Conservation (phyloP, 805 yeast genomes). For the Metschnikowia peoriensis region DNA sequence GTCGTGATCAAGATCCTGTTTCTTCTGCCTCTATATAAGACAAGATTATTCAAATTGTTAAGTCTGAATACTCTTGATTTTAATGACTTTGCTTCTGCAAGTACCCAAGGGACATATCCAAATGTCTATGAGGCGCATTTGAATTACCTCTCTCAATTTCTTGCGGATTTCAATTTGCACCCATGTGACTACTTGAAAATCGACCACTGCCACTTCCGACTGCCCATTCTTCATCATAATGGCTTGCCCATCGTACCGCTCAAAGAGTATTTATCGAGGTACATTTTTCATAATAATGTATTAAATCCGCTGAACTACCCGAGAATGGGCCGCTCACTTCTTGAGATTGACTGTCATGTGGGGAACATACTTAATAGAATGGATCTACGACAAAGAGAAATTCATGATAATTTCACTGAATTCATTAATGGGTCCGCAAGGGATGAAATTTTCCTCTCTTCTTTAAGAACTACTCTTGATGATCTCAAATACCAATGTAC, state of each 20-base stretch:
- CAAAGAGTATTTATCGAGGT: conserved; percentile 18
- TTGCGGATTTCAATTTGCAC: conserved; percentile 77
- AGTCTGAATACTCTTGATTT: conserved; percentile 24
- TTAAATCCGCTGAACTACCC: conserved; percentile 31
- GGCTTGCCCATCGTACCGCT: conserved; percentile 10
- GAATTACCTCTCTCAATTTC: conserved; percentile 72
- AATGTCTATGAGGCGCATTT: conserved; percentile 70
- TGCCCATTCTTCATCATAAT: conserved; percentile 43
- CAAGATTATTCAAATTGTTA: conserved; percentile 51
- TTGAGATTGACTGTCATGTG: conserved; percentile 73
- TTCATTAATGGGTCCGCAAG: conserved; percentile 12
- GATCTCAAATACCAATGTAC: conserved; percentile 56
- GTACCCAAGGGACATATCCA: not conserved
- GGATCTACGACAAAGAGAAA: conserved; percentile 40
- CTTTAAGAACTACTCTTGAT: conserved; percentile 53
- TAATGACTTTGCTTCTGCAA: conserved; percentile 2
- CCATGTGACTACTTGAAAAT: conserved; percentile 79
- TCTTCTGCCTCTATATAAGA: conserved; percentile 57
- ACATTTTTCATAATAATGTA: conserved; percentile 28
- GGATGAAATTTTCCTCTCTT: conserved; percentile 39
- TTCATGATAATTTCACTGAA: conserved; percentile 53
- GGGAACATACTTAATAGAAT: conserved; percentile 58
- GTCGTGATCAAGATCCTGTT: conserved; percentile 67
- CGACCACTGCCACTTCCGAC: conserved; percentile 49
- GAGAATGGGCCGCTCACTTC: conserved; percentile 57